Percentiles rank a stretch among this genome's conserved stretches.
These are phyloP conservation scores for Chalara sp. DNA, from an alignment of 2,329 filamentous ascomycete genomes.

Conservation along the genomic window DNA sequence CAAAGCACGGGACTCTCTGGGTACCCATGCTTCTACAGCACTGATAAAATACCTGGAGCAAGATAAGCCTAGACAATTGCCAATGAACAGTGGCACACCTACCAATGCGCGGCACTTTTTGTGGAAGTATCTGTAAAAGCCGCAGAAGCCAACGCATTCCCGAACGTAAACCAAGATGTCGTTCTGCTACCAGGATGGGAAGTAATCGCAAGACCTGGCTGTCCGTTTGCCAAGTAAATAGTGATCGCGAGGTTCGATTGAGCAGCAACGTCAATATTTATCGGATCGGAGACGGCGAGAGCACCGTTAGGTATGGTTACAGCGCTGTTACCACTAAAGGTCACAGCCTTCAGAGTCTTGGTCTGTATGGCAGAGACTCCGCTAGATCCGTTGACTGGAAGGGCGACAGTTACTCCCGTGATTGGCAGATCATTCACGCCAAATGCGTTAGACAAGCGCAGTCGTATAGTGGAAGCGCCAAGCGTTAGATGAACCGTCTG, in stretches of 20 bases:
- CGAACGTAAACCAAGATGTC: conserved; percentile 50
- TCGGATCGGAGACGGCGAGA: conserved; percentile 53
- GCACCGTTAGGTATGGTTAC: conserved; percentile 49
- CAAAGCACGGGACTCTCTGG: conserved; percentile 36
- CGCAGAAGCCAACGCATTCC: conserved; percentile 45
- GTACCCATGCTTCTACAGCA: conserved; percentile 49
- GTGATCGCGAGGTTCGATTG: conserved; percentile 49
- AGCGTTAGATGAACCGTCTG: conserved; percentile 58
- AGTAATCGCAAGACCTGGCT: conserved; percentile 50
- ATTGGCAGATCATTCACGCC: conserved; percentile 53
- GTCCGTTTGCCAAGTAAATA: conserved; percentile 50
- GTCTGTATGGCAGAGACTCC: conserved; percentile 47
- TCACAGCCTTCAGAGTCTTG: conserved; percentile 44
- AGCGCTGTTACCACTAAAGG: conserved; percentile 47
- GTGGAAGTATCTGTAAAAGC: conserved; percentile 35
- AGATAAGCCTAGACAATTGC: too few relatives aligned
- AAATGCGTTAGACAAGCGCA: conserved; percentile 61
- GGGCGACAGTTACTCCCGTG: conserved; percentile 49
- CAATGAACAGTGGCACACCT: too few relatives aligned
- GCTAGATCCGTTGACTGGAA: conserved; percentile 45
- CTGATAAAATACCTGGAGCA: conserved; percentile 42
- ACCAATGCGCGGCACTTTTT: conserved; percentile 29
- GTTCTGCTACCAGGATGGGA: conserved; percentile 60
- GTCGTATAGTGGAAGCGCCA: conserved; percentile 47
- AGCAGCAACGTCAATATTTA: conserved; percentile 45